Percentiles rank a stretch among this genome's conserved stretches.
phyloP scores from a whole-genome alignment of 208 protist genomes.

The Zelonia costaricensis region DNA sequence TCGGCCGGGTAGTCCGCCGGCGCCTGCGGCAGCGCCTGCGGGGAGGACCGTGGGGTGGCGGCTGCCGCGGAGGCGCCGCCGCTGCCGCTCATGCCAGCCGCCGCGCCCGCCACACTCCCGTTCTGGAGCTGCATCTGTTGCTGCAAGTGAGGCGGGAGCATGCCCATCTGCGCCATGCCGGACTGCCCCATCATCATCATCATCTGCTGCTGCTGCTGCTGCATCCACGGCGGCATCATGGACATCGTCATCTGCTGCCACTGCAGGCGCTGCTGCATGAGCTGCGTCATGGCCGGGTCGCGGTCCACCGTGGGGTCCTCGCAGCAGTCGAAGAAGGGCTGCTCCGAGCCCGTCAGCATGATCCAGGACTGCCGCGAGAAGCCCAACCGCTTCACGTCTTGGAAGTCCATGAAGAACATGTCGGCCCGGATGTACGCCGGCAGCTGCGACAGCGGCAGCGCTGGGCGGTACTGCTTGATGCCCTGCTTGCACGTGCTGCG shows the following conservation, averaged over 20 bases:
- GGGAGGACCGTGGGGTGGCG: too few species aligned
- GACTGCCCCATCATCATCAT: conserved; percentile 5
- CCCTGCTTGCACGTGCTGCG: conserved; percentile 61
- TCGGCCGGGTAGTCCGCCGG: conserved; percentile 16
- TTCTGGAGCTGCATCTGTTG: not conserved
- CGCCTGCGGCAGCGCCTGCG: not conserved
- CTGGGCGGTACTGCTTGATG: conserved; percentile 65
- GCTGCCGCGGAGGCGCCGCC: conserved; percentile 1
- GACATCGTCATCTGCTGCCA: conserved; percentile 43
- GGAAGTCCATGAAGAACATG: conserved; percentile 90
- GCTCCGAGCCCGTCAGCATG: conserved; percentile 59
- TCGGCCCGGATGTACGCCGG: conserved; percentile 80
- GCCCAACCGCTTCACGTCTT: conserved; percentile 66
- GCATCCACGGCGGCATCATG: conserved; percentile 35
- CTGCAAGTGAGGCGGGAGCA: not conserved
- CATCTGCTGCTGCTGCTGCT: conserved; percentile 5
- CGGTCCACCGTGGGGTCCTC: conserved; percentile 58
- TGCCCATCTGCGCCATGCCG: not conserved
- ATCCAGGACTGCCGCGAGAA: conserved; percentile 77
- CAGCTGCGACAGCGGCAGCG: conserved; percentile 62
- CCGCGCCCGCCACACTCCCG: not conserved
- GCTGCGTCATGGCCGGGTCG: conserved; percentile 67
- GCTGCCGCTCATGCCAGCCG: not conserved
- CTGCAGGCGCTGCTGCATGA: conserved; percentile 46
- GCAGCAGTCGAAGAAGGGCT: conserved; percentile 52